phyloP scores from a whole-genome alignment of 331 rosid genomes.

The Arachis monticola region DNA sequence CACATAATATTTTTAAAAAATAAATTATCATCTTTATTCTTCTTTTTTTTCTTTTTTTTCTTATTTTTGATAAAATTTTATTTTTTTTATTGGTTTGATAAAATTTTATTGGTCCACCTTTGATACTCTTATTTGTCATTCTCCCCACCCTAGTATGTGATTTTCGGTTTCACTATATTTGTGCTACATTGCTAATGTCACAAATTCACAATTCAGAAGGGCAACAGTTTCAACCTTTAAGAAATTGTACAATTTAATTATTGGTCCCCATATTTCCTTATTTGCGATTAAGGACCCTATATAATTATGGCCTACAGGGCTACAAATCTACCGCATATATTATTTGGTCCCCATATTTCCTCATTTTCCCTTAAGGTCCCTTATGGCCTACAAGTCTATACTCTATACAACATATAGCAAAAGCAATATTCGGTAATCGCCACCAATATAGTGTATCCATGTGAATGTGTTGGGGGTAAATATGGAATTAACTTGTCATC shows the following conservation, averaged over 20 bases:
- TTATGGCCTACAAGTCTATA: background rate
- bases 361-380: constrained; percentile 39
- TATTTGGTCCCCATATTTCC: background rate
- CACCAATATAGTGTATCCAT: constrained; percentile 39
- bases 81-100: too few relatives aligned
- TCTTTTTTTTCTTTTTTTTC: background rate
- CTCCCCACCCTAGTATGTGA: background rate
- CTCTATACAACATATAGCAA: constrained; percentile 23
- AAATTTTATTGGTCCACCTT: constrained; percentile 11
- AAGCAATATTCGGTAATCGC: constrained; percentile 8
- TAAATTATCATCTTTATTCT: background rate
- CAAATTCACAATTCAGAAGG: background rate
- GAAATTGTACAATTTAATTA: background rate
- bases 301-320: background rate
- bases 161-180: constrained; percentile 13
- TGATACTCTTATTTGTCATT: background rate
- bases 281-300: constrained; percentile 37
- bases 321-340: constrained; percentile 11
- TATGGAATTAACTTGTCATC: constrained; percentile 29
- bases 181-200: background rate
- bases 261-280: constrained; percentile 3
- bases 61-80: background rate
- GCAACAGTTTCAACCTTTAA: constrained; percentile 5
- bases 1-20: background rate
- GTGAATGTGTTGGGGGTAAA: constrained; percentile 39